Conservation (phyloP, 2,329 filamentous ascomycete genomes). For the Parastagonospora nodorum region DNA sequence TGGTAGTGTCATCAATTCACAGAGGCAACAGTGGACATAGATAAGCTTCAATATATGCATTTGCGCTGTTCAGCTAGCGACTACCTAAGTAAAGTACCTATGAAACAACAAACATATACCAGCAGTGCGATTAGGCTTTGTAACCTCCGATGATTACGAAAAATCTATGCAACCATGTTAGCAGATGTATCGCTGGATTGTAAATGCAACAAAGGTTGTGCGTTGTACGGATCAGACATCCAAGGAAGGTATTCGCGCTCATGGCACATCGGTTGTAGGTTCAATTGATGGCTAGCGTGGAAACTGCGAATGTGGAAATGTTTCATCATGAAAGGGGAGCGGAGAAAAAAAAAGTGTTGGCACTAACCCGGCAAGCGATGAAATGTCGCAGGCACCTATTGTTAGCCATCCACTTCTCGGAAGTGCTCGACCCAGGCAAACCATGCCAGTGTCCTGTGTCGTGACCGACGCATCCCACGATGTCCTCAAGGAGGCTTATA, state of each 20-base stretch:
- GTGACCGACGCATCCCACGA: too few species aligned
- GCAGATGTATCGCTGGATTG: slow-evolving; percentile 11
- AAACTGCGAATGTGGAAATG: slow-evolving; percentile 85
- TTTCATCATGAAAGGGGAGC: slow-evolving; percentile 67
- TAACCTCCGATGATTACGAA: neutral
- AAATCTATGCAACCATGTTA: slow-evolving; percentile 21
- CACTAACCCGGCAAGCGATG: slow-evolving; percentile 38
- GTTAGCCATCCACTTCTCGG: neutral
- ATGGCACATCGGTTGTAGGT: slow-evolving; percentile 68
- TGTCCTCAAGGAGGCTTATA: too few species aligned
- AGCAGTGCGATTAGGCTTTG: too few species aligned
- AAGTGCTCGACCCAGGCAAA: too few species aligned
- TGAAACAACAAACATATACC: too few species aligned
- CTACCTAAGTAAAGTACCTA: too few species aligned
- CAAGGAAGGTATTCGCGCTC: slow-evolving; percentile 72
- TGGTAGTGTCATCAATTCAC: too few species aligned
- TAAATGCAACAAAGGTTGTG: slow-evolving; percentile 8
- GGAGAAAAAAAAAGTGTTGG: slow-evolving; percentile 14
- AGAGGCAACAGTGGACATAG: too few species aligned
- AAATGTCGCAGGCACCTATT: neutral
- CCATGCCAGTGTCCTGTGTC: too few species aligned
- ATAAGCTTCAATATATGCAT: too few species aligned
- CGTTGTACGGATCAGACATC: slow-evolving; percentile 66
- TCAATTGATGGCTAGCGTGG: slow-evolving; percentile 74
- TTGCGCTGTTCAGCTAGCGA: too few species aligned